Conservation (phyloP, 495 filamentous ascomycete genomes). For the Aspergillus saccharolyticus region DNA sequence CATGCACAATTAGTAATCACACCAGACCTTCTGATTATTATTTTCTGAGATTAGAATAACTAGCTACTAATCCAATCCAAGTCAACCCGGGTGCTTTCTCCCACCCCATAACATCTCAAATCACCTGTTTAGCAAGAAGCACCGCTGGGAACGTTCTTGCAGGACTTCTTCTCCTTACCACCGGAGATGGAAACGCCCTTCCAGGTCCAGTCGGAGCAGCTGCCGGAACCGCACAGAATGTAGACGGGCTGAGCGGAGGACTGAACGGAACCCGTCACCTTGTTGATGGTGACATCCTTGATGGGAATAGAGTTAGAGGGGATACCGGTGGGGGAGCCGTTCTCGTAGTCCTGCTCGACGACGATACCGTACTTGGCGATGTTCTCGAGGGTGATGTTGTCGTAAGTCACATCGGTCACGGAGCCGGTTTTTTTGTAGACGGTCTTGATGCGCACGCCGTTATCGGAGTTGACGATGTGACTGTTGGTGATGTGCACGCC, state of each 20-base stretch:
- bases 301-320: constrained; percentile 60
- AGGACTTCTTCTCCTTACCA: constrained; percentile 37
- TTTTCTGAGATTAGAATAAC: too few relatives aligned
- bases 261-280: constrained; percentile 45
- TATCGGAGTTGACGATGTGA: constrained; percentile 45
- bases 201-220: constrained; percentile 44
- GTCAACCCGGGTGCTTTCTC: too few relatives aligned
- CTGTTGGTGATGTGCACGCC: constrained; percentile 50
- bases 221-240: constrained; percentile 46
- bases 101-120: neutral
- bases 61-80: too few relatives aligned
- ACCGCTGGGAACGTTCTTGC: constrained; percentile 36
- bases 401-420: constrained; percentile 55
- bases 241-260: constrained; percentile 39
- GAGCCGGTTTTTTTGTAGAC: constrained; percentile 50
- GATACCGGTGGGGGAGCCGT: constrained; percentile 52
- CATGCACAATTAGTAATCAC: too few relatives aligned
- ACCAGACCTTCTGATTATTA: too few relatives aligned
- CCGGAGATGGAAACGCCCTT: constrained; percentile 39
- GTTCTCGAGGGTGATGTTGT: constrained; percentile 51
- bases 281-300: constrained; percentile 47
- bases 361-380: constrained; percentile 61
- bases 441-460: constrained; percentile 57
- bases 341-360: constrained; percentile 66
- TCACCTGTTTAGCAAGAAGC: constrained; percentile 28